Evolutionary conservation across 2,329 filamentous ascomycete genomes (phyloP).

Genomic region (Biscogniauxia mediterranea): DNA sequence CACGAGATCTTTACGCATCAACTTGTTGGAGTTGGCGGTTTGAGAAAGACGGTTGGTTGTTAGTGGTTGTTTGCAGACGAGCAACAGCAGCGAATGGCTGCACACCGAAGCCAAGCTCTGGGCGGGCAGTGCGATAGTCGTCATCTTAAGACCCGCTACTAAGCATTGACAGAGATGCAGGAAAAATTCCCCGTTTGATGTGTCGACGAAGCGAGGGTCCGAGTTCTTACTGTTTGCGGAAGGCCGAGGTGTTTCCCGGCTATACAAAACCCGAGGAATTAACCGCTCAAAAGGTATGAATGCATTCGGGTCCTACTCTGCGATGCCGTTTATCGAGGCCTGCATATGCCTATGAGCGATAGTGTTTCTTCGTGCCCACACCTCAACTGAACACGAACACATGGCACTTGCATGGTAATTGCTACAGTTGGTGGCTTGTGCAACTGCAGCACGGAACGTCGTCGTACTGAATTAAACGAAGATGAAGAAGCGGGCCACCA

Average conservation of each 20-base stretch:
- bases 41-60: neutral
- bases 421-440: neutral
- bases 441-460: neutral
- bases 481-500: neutral
- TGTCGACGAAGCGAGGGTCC: neutral
- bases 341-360: neutral
- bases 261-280: neutral
- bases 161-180: neutral
- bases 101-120: neutral
- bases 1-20: too few species aligned
- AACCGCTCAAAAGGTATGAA: neutral
- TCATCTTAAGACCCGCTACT: neutral
- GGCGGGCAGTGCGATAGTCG: neutral
- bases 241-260: neutral
- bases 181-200: neutral
- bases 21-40: neutral
- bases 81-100: neutral
- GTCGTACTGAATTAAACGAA: neutral
- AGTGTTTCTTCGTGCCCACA: neutral
- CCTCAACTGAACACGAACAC: neutral
- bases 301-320: neutral
- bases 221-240: neutral
- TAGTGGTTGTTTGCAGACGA: neutral
- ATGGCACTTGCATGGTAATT: neutral
- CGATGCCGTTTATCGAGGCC: neutral